Conservation (phyloP, 116 monocot genomes). For the Iris pallida region DNA sequence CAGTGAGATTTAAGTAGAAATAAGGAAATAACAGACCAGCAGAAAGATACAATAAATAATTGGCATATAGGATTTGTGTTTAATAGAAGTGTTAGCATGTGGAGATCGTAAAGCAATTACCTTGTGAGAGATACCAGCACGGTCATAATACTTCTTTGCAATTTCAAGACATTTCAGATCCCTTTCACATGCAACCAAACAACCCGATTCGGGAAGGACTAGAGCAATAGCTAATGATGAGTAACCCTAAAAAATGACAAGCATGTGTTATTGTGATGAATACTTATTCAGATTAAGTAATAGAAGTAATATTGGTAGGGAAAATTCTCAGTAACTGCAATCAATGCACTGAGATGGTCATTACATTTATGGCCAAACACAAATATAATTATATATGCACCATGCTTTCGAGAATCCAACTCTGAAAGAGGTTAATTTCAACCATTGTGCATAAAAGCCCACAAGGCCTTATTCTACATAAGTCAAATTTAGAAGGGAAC, state of each 20-base stretch:
- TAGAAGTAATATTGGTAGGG: neutral
- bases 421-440: too few species aligned
- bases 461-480: neutral
- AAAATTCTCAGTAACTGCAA: too few species aligned
- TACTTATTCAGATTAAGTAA: neutral
- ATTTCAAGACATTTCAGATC: conserved; percentile 75
- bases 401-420: too few species aligned
- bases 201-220: conserved; percentile 73
- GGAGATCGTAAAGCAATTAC: conserved; percentile 18
- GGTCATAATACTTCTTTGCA: conserved; percentile 83
- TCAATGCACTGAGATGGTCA: too few species aligned
- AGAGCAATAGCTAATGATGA: conserved; percentile 89
- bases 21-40: too few species aligned
- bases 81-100: neutral
- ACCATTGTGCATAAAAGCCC: too few species aligned
- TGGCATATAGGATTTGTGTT: neutral
- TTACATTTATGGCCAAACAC: too few species aligned
- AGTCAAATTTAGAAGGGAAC: neutral
- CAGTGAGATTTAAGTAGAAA: too few species aligned
- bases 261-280: neutral
- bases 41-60: too few species aligned
- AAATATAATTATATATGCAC: too few species aligned
- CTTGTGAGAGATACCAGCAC: conserved; percentile 85
- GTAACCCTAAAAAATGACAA: conserved; percentile 56
- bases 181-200: conserved; percentile 90